phyloP scores from a whole-genome alignment of 75 land plant genomes.

The Sequoia sempervirens region DNA sequence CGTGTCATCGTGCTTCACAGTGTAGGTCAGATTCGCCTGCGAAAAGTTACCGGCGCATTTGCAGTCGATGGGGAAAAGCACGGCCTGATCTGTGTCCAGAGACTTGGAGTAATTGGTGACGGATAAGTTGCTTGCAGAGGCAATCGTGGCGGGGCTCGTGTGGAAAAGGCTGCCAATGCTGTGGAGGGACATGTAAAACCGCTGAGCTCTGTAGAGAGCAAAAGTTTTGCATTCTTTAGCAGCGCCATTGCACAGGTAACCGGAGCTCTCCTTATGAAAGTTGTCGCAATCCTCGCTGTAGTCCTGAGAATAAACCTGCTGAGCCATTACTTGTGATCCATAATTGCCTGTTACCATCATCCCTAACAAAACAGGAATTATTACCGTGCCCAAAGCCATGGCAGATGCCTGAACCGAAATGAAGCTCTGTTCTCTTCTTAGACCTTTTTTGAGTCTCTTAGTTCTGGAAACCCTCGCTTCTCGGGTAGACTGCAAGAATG shows the following conservation, averaged over 20 bases:
- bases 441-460: no score
- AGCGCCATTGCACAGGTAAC: background rate
- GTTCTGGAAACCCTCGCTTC: no score
- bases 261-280: no score
- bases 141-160: no score
- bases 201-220: background rate
- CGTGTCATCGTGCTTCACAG: conserved; percentile 54
- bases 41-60: conserved; percentile 21
- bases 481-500: no score
- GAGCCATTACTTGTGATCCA: background rate
- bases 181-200: background rate
- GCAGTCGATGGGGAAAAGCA: conserved; percentile 1
- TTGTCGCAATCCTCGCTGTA: background rate
- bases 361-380: no score
- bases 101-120: background rate
- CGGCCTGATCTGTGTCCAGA: background rate
- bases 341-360: no score
- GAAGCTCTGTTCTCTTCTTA: no score
- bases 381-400: no score
- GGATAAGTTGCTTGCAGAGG: no score
- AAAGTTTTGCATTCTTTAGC: conserved; percentile 4
- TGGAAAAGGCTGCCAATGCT: background rate
- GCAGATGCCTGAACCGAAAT: no score
- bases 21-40: conserved; percentile 23
- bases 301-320: background rate